Conservation (phyloP, 352 stramenopile species). For the Globisporangium echinulatum region DNA sequence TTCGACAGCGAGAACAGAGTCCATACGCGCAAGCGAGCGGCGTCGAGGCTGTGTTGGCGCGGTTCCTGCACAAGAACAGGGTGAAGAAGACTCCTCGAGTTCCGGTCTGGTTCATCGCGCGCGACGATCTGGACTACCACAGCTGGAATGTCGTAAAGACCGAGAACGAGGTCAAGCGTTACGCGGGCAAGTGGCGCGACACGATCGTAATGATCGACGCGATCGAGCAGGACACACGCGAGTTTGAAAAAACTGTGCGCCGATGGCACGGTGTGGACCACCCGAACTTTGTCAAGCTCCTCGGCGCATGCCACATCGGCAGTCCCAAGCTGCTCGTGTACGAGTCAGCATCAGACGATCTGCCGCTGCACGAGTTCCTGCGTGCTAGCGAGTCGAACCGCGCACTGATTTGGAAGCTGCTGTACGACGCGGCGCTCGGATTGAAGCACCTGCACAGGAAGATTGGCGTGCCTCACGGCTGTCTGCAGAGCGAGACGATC, state of each 20-base stretch:
- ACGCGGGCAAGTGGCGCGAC: conserved; percentile 2
- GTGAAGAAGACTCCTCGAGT: no score
- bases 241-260: neutral
- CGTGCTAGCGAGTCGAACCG: neutral
- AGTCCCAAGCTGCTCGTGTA: neutral
- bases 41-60: no score
- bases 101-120: no score
- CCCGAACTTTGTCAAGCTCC: conserved; percentile 7
- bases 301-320: neutral
- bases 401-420: conserved; percentile 5
- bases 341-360: neutral
- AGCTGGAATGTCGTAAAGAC: neutral
- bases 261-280: conserved; percentile 2
- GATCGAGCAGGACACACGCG: neutral
- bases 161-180: neutral
- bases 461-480: conserved; percentile 13
- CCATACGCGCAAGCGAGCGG: no score
- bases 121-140: no score
- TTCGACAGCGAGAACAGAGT: no score
- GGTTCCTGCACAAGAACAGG: no score
- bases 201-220: neutral
- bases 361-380: neutral
- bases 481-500: conserved; percentile 8
- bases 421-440: conserved; percentile 20
- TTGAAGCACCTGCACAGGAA: conserved; percentile 24